Evolutionary conservation across 129 eudicot species (phyloP), one percentile per base, ranked within the genome.

Genomic region (Artemisia annua): DNA sequence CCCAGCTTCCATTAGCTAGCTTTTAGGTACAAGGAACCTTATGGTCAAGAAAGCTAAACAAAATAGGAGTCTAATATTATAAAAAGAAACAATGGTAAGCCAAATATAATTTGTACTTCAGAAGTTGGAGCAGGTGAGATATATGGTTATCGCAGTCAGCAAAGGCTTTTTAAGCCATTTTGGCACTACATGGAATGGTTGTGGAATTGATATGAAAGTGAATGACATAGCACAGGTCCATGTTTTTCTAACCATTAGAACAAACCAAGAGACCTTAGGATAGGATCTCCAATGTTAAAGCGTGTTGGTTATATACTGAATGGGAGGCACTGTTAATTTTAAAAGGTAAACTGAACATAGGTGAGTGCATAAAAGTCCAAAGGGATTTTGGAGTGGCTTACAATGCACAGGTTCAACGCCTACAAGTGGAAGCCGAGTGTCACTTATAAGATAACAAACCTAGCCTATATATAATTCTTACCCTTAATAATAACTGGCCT

Each of bases 161-260:
- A 32, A 4, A 1, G 39, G 39, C 39, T 0, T 32, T 32, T 32
- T 1, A 32, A 32, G 39, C 39, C 39, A 32, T 32, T 32, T 32
- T 32, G 39, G 39, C 39, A 32, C 39, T 32, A 32, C 39, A 4
- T 32, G 39, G 39, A 32, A 32, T 32, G 39, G 39, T 32, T n/a
- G n/a, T n/a, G n/a, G n/a, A n/a, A n/a, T n/a, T n/a, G n/a, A n/a
- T n/a, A n/a, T n/a, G n/a, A n/a, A n/a, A n/a, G n/a, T n/a, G n/a
- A n/a, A n/a, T 32, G 46, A 39, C 57, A 60, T 60, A 24, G 24
- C 28, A 60, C n/a, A 60, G 65, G 44, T 60, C 65, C 65, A 59
- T 59, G 14, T 60, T 59, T 19, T 19, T 22, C n/a, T 22, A 24
- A 60, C 65, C 65, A 60, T 22, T 60, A 19, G 65, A 19, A 39